Base-by-base conservation (phyloP, 23 red algal genomes). In the Gracilariopsis chorda region DNA sequence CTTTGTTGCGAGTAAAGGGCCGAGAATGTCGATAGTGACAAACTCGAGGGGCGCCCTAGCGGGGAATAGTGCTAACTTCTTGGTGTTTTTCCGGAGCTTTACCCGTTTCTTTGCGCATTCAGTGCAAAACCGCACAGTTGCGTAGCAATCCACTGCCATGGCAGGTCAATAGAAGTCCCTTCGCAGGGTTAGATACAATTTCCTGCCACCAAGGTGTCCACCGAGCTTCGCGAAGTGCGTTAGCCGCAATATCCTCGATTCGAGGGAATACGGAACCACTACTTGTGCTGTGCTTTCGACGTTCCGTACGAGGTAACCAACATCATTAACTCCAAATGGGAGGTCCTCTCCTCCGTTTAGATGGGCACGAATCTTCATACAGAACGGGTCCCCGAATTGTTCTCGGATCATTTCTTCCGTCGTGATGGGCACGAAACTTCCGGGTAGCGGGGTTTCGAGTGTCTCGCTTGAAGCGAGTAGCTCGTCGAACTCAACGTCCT, bases 121-220 rank as follows among this genome's bases (percentile, higher is more conserved):
- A n/a, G n/a, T 48, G 40, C 72, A 48, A 1, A 51, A 51, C 16
- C 0, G 42, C 21, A 49, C 34, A 51, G 42, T 78, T 21, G 72
- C 48, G 48, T 78, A 78, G 42, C 72, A 78, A 78, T 53, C 72
- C 32, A 48, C 48, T 43, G 72, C 72, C 72, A 46, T 78, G 24
- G 0, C 32, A 43, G 72, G 34, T 43, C 72, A 48, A 48, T n/a
- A 78, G 32, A 78, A 48, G 21, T 25, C 1, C 40, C 32, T 78
- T 46, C 42, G 56, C n/a, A n/a, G n/a, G n/a, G n/a, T n/a, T n/a
- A n/a, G n/a, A n/a, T n/a, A n/a, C n/a, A n/a, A n/a, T n/a, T n/a
- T n/a, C n/a, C n/a, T n/a, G n/a, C n/a, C n/a, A n/a, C n/a, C n/a
- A n/a, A n/a, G n/a, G n/a, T n/a, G n/a, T n/a, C n/a, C n/a, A n/a